Percentiles rank a stretch among this genome's conserved stretches.
phyloP scores from a whole-genome alignment of 2,329 filamentous ascomycete species.

The Clarireedia monteithiana region DNA sequence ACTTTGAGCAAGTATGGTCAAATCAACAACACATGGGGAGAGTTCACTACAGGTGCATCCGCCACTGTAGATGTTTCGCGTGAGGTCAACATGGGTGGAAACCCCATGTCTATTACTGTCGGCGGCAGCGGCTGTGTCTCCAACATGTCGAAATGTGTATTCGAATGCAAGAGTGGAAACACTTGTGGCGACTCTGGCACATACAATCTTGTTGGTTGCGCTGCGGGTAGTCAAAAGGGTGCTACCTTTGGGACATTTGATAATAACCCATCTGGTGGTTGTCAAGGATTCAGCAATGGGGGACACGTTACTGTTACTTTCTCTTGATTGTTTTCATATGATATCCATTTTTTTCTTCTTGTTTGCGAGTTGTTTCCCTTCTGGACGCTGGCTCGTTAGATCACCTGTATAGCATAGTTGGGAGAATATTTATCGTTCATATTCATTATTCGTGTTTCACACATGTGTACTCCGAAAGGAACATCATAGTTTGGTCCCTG shows the following conservation, averaged over 20 bases:
- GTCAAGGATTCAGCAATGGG: slow-evolving; percentile 9
- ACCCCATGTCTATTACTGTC: slow-evolving; percentile 7
- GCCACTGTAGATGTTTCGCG: slow-evolving; percentile 10
- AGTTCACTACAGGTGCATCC: slow-evolving; percentile 10
- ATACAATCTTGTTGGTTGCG: slow-evolving; percentile 2
- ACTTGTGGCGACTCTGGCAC: slow-evolving; percentile 1
- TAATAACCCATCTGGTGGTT: slow-evolving; percentile 6
- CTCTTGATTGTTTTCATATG: neutral
- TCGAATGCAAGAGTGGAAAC: neutral
- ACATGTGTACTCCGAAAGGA: too few species aligned
- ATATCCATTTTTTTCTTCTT: neutral
- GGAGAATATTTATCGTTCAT: too few species aligned
- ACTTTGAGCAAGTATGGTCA: slow-evolving; percentile 7
- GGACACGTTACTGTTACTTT: neutral
- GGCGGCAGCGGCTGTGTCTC: neutral
- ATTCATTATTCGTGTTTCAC: too few species aligned
- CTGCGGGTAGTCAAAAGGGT: slow-evolving; percentile 2
- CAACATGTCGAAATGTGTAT: slow-evolving; percentile 2
- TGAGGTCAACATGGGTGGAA: slow-evolving; percentile 11
- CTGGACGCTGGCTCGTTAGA: too few species aligned
- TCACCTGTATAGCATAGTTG: too few species aligned
- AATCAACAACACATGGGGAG: slow-evolving; percentile 13
- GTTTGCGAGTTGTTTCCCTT: neutral
- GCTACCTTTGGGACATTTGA: neutral
- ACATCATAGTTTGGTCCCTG: too few species aligned